Base-by-base conservation (phyloP, 805 yeast species). In the Ogataea pilisensis region DNA sequence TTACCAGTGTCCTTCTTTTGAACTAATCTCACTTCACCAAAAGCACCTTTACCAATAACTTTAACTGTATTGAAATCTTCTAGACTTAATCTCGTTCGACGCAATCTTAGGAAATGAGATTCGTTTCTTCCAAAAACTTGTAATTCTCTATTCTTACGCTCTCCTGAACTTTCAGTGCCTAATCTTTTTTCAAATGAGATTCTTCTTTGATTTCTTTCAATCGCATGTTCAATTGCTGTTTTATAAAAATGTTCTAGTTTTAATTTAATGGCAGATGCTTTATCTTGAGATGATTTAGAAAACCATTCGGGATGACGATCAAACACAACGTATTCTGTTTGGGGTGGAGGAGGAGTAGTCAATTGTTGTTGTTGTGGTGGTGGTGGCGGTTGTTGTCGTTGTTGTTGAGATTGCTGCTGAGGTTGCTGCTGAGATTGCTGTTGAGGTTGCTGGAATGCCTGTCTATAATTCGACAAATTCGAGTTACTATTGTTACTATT, bases 1-100 rank as follows among this genome's bases (percentile, higher is more conserved):
- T 85, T 83, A 39, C 96, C 95, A 1, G 93, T 84, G 63, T 93
- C 99, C 39, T 70, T 73, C 69, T 90, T 91, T 58, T 93, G 97
- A 12, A 93, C 98, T 39, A 93, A 70, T 47, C 97, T 76, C 27
- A 93, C 99, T 58, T 89, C 97, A 46, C 99, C 99, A 68, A 93
- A 93, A 0, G 99, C 96, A 48, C 99, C 99, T 61, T 93, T 93
- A 37, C 99, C 99, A 49, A 73, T 77, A 27, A 85, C 96, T 64
- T 88, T 88, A 40, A 89, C 95, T 1, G 96, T 89, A 44, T 72
- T 76, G 65, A 89, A 86, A 65, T 89, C 97, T 31, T 84, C 93
- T 32, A 88, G 68, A 1, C 88, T 75, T 39, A 89, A 69, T 56
- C 89, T 76, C 1, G 96, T 89, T 61, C 97, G 76, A 51, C 96